Evolutionary conservation across 805 yeast genomes (phyloP).

Genomic region (Yarrowia porcina): DNA sequence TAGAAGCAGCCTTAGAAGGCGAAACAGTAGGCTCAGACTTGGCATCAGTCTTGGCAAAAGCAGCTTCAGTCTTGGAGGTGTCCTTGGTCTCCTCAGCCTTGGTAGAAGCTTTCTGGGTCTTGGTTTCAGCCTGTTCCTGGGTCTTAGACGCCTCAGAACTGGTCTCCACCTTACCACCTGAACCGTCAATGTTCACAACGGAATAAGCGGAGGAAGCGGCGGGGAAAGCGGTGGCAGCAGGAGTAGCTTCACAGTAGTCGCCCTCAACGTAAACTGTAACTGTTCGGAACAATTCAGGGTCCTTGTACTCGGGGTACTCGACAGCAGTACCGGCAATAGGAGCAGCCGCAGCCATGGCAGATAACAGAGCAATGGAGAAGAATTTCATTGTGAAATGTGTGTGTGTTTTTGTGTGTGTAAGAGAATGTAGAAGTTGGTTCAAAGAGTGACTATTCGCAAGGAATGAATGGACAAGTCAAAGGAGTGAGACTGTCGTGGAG

Average conservation of each 20-base stretch:
- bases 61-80: too few relatives aligned
- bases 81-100: too few relatives aligned
- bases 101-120: too few relatives aligned
- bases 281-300: conserved; percentile 26
- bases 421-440: background rate
- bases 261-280: conserved; percentile 30
- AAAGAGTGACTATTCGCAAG: conserved; percentile 2
- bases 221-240: conserved; percentile 28
- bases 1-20: too few relatives aligned
- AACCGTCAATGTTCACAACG: conserved; percentile 32
- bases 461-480: background rate
- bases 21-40: too few relatives aligned
- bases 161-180: too few relatives aligned
- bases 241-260: conserved; percentile 26
- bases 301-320: conserved; percentile 17
- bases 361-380: background rate
- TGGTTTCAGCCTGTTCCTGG: too few relatives aligned
- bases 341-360: conserved; percentile 12
- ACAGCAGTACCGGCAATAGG: background rate
- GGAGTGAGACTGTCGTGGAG: background rate
- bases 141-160: too few relatives aligned
- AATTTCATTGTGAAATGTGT: background rate
- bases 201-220: conserved; percentile 29
- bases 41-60: too few relatives aligned
- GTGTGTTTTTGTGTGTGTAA: background rate